Percentiles rank a stretch among this genome's conserved stretches.
Evolutionary conservation across 495 filamentous ascomycete species (phyloP).

Genomic region (Coniosporium apollinis): DNA sequence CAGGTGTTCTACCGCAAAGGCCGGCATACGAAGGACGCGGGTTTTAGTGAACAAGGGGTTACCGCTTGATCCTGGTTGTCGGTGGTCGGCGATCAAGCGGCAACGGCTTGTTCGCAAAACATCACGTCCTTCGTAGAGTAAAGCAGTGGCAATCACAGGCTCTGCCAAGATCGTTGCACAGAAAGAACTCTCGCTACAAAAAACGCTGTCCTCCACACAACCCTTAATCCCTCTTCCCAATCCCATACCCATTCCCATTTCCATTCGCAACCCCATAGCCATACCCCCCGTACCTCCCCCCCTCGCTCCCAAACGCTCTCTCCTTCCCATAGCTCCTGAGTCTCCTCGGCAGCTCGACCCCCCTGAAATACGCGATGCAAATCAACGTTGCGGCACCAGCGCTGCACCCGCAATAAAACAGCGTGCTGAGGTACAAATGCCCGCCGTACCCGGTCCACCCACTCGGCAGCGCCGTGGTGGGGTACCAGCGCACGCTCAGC

Average conservation of each 20-base stretch:
- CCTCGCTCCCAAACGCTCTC: conserved; percentile 15
- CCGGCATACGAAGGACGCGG: too few relatives aligned
- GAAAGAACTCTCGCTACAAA: too few relatives aligned
- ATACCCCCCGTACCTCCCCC: conserved; percentile 13
- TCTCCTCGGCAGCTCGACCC: conserved; percentile 38
- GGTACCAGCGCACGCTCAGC: conserved; percentile 76
- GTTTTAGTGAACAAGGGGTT: too few relatives aligned
- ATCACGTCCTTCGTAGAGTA: too few relatives aligned
- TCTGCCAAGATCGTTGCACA: too few relatives aligned
- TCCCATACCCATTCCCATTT: conserved; percentile 10
- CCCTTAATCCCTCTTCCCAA: conserved; percentile 16
- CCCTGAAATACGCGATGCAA: conserved; percentile 44
- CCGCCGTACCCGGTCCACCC: conserved; percentile 42
- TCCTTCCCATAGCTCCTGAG: conserved; percentile 27
- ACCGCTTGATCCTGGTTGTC: too few relatives aligned
- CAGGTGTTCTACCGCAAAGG: too few relatives aligned
- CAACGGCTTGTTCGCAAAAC: too few relatives aligned
- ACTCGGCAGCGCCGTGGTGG: conserved; percentile 46
- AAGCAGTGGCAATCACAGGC: too few relatives aligned
- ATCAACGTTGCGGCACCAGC: conserved; percentile 37
- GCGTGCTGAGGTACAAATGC: conserved; percentile 47
- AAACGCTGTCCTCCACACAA: too few relatives aligned
- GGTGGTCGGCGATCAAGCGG: too few relatives aligned
- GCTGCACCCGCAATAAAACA: conserved; percentile 44
- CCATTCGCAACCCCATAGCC: conserved; percentile 21